Percentiles rank a stretch among this genome's conserved stretches.
Conservation (phyloP, 768 basidiomycete species). For the Leccinum subgranulosum region DNA sequence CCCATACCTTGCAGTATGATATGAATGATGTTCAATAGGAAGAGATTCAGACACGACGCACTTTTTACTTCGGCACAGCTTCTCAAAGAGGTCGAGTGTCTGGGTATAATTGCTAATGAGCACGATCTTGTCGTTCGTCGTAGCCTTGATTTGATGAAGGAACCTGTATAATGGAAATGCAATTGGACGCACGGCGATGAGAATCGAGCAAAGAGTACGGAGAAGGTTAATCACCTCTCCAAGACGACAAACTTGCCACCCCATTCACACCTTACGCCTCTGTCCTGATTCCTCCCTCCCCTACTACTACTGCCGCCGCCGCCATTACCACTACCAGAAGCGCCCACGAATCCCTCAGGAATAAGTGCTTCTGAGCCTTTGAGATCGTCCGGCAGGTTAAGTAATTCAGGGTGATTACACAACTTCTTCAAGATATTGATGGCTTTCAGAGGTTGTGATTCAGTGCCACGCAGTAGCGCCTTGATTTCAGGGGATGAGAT, state of each 20-base stretch:
- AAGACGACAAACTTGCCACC: constrained; percentile 90
- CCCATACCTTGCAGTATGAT: constrained; percentile 60
- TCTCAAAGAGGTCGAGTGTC: constrained; percentile 91
- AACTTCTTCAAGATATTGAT: constrained; percentile 94
- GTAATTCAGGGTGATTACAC: constrained; percentile 91
- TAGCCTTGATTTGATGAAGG: constrained; percentile 73
- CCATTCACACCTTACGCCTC: constrained; percentile 69
- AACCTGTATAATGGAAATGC: constrained; percentile 50
- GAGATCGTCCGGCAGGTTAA: constrained; percentile 82
- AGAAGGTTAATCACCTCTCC: constrained; percentile 60
- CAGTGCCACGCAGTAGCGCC: constrained; percentile 77
- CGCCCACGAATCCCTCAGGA: constrained; percentile 76
- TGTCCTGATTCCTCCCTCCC: constrained; percentile 38
- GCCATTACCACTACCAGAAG: constrained; percentile 18
- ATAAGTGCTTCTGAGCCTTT: constrained; percentile 77
- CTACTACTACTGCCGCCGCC: constrained; percentile 35
- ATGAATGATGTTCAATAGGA: neutral
- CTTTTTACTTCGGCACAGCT: constrained; percentile 82
- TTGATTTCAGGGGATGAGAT: constrained; percentile 93
- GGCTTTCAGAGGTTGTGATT: constrained; percentile 94
- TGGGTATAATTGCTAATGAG: constrained; percentile 97
- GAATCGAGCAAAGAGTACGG: neutral
- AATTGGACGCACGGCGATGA: neutral
- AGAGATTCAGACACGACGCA: constrained; percentile 30
- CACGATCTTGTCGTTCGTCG: constrained; percentile 93